Base-by-base conservation (phyloP, 768 basidiomycete genomes). In the Leucosporidium scottii region DNA sequence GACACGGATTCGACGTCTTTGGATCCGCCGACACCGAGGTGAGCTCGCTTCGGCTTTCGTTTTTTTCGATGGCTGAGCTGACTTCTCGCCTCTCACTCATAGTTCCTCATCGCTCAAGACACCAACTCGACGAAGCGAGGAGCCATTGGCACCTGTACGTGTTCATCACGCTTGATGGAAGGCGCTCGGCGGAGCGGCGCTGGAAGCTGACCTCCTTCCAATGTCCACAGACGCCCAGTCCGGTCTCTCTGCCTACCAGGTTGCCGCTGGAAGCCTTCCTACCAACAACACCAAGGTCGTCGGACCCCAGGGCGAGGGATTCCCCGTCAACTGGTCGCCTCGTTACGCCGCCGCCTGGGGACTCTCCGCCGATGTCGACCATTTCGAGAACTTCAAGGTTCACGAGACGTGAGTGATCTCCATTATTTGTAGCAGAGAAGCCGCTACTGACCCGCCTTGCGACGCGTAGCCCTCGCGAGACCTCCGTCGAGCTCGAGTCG, bases 321-420 rank as follows among this genome's bases (percentile, higher is more conserved):
- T 78, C 75, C 79, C 79, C 21, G 79, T 78, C 53, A 73, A 75
- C n/a, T 80, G 79, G 79, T 73, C 75, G 48, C 79, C 79, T n/a
- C 71, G 79, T 57, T 80, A 78, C 70, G 75, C 77, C 49, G 75
- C 77, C 44, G 78, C 77, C 18, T 73, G 69, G 54, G 77, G 76
- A 2, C 73, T 73, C 65, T 63, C 74, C 51, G 73, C 72, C 44
- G 28, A 31, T 18, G 36, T 57, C n/a, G 28, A 59, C 36, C 57
- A n/a, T 20, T 69, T 75, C 62, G 74, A 76, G 54, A 57, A 74
- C 50, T 76, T 49, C 67, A 25, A n/a, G 25, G 61, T 67, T 34
- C 66, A 71, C 67, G 69, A 71, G 44, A 64, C 71, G 44, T 49
- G 72, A 17, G 64, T 59, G 23, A 65, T 64, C 36, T 75, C 73